phyloP scores from a whole-genome alignment of 1,284 basidiomycete species.

The Heterobasidion annosum region DNA sequence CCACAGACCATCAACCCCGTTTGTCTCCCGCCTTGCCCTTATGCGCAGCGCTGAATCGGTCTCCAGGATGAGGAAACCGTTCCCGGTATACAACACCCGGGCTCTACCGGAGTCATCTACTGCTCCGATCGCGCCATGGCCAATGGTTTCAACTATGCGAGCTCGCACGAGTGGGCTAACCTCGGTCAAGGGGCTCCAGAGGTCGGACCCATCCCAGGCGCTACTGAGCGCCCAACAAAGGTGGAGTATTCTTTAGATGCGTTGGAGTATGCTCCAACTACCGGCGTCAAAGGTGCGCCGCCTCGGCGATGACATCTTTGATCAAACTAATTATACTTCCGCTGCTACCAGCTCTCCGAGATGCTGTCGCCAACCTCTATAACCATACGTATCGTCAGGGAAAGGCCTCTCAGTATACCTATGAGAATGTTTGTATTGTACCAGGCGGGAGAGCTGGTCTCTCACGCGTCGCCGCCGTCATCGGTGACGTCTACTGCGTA shows the following conservation, averaged over 20 bases:
- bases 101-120: slow-evolving; percentile 77
- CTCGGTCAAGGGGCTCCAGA: slow-evolving; percentile 86
- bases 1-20: slow-evolving; percentile 68
- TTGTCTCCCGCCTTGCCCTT: slow-evolving; percentile 12
- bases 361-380: slow-evolving; percentile 81
- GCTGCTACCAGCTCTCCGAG: slow-evolving; percentile 32
- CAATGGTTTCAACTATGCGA: slow-evolving; percentile 78
- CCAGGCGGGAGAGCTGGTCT: slow-evolving; percentile 87
- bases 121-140: slow-evolving; percentile 85
- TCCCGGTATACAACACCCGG: slow-evolving; percentile 73
- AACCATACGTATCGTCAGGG: slow-evolving; percentile 81
- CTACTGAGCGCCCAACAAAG: slow-evolving; percentile 53
- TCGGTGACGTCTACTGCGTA: slow-evolving; percentile 77
- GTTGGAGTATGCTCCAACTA: slow-evolving; percentile 90
- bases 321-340: not conserved
- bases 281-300: slow-evolving; percentile 71
- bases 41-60: not conserved
- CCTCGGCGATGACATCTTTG: slow-evolving; percentile 7
- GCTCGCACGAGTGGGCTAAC: slow-evolving; percentile 78
- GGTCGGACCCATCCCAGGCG: slow-evolving; percentile 75
- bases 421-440: slow-evolving; percentile 87
- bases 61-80: slow-evolving; percentile 71
- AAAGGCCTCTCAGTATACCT: slow-evolving; percentile 78
- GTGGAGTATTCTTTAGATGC: slow-evolving; percentile 65
- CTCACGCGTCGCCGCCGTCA: slow-evolving; percentile 84